phyloP scores from a whole-genome alignment of 441 rosid species.

The Dalechampia spathulata region DNA sequence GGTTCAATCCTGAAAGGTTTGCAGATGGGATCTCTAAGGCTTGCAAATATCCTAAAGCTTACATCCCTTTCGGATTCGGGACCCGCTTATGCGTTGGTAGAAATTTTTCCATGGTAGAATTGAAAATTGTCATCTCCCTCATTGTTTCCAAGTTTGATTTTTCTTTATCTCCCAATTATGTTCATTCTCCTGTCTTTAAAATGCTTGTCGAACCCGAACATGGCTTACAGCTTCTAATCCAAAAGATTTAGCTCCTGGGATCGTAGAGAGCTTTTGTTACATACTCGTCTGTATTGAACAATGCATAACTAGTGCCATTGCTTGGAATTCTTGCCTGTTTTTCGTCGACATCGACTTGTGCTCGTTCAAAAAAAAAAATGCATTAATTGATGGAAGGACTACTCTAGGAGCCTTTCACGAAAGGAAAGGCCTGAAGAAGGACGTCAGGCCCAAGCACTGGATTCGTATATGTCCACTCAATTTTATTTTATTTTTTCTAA shows the following conservation, averaged over 20 bases:
- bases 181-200: slow-evolving; percentile 44
- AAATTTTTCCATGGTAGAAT: slow-evolving; percentile 48
- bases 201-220: slow-evolving; percentile 53
- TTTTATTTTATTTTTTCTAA: no score
- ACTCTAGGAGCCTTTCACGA: no score
- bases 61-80: slow-evolving; percentile 61
- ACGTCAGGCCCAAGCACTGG: no score
- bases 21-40: slow-evolving; percentile 45
- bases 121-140: slow-evolving; percentile 46
- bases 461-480: no score
- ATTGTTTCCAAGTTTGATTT: slow-evolving; percentile 50
- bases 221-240: slow-evolving; percentile 24
- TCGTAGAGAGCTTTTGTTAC: no score
- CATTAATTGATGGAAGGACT: no score
- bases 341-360: no score
- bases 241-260: slow-evolving; percentile 2
- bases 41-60: slow-evolving; percentile 52
- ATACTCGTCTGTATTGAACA: no score
- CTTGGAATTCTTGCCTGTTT: no score
- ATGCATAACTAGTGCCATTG: no score
- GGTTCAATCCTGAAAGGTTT: slow-evolving; percentile 64
- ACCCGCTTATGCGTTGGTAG: slow-evolving; percentile 54
- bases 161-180: slow-evolving; percentile 45
- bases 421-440: no score
- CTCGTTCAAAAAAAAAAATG: no score